Evolutionary conservation across 2,329 filamentous ascomycete genomes (phyloP), one percentile per base, ranked within the genome.

Genomic region (Sporothrix curviconia): DNA sequence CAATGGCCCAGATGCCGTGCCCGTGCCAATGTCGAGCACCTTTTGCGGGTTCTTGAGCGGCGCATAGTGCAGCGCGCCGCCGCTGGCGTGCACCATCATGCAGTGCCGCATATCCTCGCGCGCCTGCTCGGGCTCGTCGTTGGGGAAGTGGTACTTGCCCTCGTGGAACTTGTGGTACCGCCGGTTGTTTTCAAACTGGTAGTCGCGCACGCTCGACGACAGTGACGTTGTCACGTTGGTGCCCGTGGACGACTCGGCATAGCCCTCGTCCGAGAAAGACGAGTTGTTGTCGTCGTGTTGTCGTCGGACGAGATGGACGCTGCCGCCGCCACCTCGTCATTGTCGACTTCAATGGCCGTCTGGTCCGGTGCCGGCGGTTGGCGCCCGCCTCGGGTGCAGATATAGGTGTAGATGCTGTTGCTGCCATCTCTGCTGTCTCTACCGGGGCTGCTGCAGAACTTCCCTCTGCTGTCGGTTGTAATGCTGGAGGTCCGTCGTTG

Each of bases 41-140:
- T 51, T 54, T n/a, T 60, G 60, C 44, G 60, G 58, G 17, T 49
- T 47, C 24, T 47, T 25, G 12, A 60, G 51, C n/a, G 79, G 78
- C 3, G 79, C 77, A 64, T 79, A 80, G 63, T 78, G 74, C n/a
- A 82, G 68, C 58, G 72, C 72, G 39, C 74, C 70, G 55, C 74
- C 74, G 59, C 76, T 77, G 15, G 80, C 68, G 57, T 78, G 63
- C 65, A 74, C 76, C 42, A 78, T 68, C 72, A 80, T 78, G 60
- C 73, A 70, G 65, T 82, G 80, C 64, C 79, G 80, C 73, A 73
- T 73, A 58, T 71, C 70, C 61, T 76, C 73, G 17, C 75, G 65
- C 60, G 75, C 72, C 60, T 75, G 74, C 62, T 77, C 75, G 4
- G 67, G 62, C 19, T 75, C 70, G 55, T 77, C 74, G 60, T 77